Percentiles rank a stretch among this genome's conserved stretches.
Conservation (phyloP, 192 early-diverging fungal species). For the Backusella circina region DNA sequence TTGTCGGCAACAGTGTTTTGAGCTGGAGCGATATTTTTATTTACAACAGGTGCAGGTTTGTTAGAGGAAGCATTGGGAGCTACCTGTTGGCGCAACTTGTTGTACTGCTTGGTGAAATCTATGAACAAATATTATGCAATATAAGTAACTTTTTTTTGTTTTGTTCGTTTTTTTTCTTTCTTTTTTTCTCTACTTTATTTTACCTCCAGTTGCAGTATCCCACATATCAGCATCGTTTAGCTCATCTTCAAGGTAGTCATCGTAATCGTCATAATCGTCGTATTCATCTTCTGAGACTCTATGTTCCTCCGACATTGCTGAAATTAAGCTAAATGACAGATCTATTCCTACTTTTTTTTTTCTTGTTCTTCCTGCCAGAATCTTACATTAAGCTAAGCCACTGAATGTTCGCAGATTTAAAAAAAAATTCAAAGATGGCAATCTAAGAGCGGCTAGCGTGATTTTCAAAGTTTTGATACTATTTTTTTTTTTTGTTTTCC, state of each 20-base stretch:
- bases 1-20: constrained; percentile 17
- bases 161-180: background rate
- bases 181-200: no score
- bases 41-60: constrained; percentile 17
- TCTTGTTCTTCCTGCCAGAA: background rate
- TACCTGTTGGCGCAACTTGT: constrained; percentile 72
- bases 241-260: constrained; percentile 66
- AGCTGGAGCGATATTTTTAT: constrained; percentile 9
- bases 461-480: background rate
- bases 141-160: background rate
- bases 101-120: constrained; percentile 96
- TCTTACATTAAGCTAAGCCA: background rate
- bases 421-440: background rate
- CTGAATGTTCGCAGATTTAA: background rate
- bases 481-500: background rate
- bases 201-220: constrained; percentile 72
- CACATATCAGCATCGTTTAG: constrained; percentile 78
- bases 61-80: constrained; percentile 21
- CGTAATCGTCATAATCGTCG: constrained; percentile 49
- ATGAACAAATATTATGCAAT: background rate
- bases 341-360: background rate
- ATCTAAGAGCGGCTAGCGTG: background rate
- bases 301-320: background rate
- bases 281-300: constrained; percentile 20
- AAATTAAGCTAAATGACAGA: no score